These are phyloP conservation scores for Phlebiopsis gigantea DNA, from an alignment of 768 basidiomycete species.

Conservation along the genomic window DNA sequence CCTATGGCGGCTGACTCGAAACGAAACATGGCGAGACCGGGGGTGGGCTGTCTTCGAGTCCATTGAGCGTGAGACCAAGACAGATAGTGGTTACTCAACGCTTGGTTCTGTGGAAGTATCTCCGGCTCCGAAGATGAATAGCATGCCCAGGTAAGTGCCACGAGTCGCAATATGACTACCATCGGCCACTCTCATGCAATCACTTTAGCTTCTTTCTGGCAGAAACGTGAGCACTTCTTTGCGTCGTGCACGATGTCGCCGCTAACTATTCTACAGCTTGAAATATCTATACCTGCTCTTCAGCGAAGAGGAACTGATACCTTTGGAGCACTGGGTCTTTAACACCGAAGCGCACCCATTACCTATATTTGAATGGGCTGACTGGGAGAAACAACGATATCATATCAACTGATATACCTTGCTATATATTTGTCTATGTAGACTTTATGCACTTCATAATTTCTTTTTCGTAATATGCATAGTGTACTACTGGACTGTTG, in stretches of 20 bases:
- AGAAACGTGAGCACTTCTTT: conserved; percentile 35
- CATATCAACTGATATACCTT: conserved; percentile 24
- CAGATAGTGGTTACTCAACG: conserved; percentile 55
- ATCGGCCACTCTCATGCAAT: neutral
- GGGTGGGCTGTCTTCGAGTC: conserved; percentile 72
- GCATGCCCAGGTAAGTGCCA: conserved; percentile 62
- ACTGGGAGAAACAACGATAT: conserved; percentile 39
- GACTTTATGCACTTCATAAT: too few species aligned
- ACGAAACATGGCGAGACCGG: conserved; percentile 62
- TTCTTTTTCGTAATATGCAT: too few species aligned
- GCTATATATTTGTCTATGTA: too few species aligned
- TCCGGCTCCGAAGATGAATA: conserved; percentile 39
- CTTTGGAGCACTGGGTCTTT: conserved; percentile 39
- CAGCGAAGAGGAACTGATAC: conserved; percentile 52
- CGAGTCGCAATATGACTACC: neutral
- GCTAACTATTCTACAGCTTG: conserved; percentile 33
- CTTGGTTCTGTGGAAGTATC: conserved; percentile 43
- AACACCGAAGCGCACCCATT: conserved; percentile 67
- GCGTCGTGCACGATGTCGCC: neutral
- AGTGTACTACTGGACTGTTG: too few species aligned
- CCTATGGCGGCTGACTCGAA: conserved; percentile 66
- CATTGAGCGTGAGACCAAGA: conserved; percentile 56
- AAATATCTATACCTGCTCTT: conserved; percentile 73
- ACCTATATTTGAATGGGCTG: conserved; percentile 60
- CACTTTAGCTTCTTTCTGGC: conserved; percentile 43